Conservation (phyloP, 805 yeast genomes). For the Lipomyces yamadae region DNA sequence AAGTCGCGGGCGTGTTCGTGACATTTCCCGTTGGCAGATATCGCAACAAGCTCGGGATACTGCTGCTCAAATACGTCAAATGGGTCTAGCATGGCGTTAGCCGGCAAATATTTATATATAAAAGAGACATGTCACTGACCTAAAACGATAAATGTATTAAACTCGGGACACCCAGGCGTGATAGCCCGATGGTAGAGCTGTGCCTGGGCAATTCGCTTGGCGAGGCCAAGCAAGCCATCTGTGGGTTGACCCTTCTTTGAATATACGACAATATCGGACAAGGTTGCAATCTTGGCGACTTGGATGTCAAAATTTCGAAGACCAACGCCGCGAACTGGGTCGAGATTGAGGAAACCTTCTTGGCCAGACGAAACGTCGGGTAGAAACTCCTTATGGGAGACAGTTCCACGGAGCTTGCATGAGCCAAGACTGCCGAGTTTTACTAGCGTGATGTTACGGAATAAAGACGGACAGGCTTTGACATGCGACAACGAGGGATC, state of each 20-base stretch:
- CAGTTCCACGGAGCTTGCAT: conserved; percentile 35
- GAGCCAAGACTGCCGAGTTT: conserved; percentile 24
- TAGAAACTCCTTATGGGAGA: conserved; percentile 35
- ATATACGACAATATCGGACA: conserved; percentile 80
- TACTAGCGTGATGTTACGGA: conserved; percentile 31
- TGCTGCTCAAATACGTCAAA: conserved; percentile 37
- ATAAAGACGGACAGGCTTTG: conserved; percentile 40
- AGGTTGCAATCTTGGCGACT: conserved; percentile 73
- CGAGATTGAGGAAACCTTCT: conserved; percentile 56
- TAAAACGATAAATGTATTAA: conserved; percentile 35
- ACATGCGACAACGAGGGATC: conserved; percentile 43
- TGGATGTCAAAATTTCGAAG: conserved; percentile 86
- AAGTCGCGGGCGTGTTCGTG: conserved; percentile 54
- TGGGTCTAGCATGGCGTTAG: conserved; percentile 21
- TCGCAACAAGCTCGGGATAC: conserved; percentile 36
- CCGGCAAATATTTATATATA: background rate
- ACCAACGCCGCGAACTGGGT: conserved; percentile 73
- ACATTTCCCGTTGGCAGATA: conserved; percentile 29
- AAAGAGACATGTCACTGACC: background rate
- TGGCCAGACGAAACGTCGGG: conserved; percentile 17
- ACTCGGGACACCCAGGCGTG: conserved; percentile 26
- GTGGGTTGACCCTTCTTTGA: conserved; percentile 45
- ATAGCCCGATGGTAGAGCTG: conserved; percentile 31
- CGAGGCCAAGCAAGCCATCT: conserved; percentile 34
- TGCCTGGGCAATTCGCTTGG: conserved; percentile 32